Base-by-base conservation (phyloP, 768 basidiomycete genomes). In the Terana coerulea region DNA sequence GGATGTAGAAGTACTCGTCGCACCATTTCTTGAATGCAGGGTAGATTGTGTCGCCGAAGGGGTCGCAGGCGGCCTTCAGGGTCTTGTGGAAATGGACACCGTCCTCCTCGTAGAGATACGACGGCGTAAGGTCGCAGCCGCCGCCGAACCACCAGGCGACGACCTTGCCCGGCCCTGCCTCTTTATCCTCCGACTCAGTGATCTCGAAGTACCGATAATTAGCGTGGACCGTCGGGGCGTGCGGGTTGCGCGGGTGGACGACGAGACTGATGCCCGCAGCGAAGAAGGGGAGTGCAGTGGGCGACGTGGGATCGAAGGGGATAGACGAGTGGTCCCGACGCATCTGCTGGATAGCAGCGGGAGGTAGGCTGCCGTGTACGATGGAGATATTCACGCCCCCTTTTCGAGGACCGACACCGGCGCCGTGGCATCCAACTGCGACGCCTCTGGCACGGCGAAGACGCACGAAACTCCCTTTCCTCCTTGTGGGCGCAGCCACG, bases 121-220 rank as follows among this genome's bases (percentile, higher is more conserved):
- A 86, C 1, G 95, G 95, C 0, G 97, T 99, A 28, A 98, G 78
- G 66, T 99, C 95, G 6, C 83, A 85, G 6, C 95, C 95, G 29
- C 97, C 97, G 17, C 97, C 95, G 64, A 98, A 99, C 97, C 95
- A 99, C 94, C 95, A 98, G 24, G 93, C 85, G 35, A 94, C 70
- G 17, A 90, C 69, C 57, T 79, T 77, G 7, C 78, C 76, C 22
- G 71, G 63, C 25, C 57, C 58, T 43, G 65, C 39, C 47, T 66
- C 64, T 2, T 69, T 69, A 31, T 69, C 67, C 21, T 62, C 64
- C 7, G 28, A 61, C 56, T 87, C 80, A 2, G 84, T 85, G 57
- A 97, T 82, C 69, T 98, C 95, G 64, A 99, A 99, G 69, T 98
- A 98, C 49, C 97, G 90, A 62, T 95, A 97, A 67, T 99, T 99